Evolutionary conservation across 2,329 filamentous ascomycete species (phyloP), one percentile per base, ranked within the genome.

Genomic region (Penicillium sp.): DNA sequence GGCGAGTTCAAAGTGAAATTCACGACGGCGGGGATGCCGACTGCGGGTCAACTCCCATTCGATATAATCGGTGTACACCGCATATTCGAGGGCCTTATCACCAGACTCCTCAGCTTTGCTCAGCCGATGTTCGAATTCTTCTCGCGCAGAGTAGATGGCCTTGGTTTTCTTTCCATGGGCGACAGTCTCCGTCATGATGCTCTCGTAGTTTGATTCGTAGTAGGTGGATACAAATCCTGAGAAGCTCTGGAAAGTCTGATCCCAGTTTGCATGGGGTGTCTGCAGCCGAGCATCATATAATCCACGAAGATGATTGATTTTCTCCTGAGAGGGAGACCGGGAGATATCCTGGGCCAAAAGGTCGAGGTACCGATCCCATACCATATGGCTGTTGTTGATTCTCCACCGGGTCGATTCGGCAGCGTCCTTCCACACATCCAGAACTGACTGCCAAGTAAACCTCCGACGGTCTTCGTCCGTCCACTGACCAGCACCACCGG

Each of bases 41-140:
- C 80, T 81, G 68, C 86, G 84, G 19, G 75, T 79, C 67, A 88
- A 83, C 78, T 99, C 95, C 90, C 91, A 97, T 53, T 90, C 87
- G 19, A 98, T 79, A 67, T 99, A 99, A 54, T 89, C 84, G 5
- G 73, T 75, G 60, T 83, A 83, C 3, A 79, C 74, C 21, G 74
- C 72, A 72, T 83, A 84, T 58, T 86, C 81, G 9, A 77, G 73
- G n/a, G 73, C 71, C 53, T 72, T 75, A 61, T 88, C 84, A 33
- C 77, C 77, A n/a, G 77, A 73, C 44, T 82, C 77, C 27, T 77
- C 70, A 1, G 83, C 82, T 52, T 80, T 77, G 47, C 78, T 76
- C 27, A 88, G 67, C 44, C 78, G 78, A 53, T 79, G 73, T 66
- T 88, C 86, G 57, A 82, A 79, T 21, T 78, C 70, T 56, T 84